Evolutionary conservation across 495 filamentous ascomycete genomes (phyloP).

Genomic region (Talaromyces borbonicus): DNA sequence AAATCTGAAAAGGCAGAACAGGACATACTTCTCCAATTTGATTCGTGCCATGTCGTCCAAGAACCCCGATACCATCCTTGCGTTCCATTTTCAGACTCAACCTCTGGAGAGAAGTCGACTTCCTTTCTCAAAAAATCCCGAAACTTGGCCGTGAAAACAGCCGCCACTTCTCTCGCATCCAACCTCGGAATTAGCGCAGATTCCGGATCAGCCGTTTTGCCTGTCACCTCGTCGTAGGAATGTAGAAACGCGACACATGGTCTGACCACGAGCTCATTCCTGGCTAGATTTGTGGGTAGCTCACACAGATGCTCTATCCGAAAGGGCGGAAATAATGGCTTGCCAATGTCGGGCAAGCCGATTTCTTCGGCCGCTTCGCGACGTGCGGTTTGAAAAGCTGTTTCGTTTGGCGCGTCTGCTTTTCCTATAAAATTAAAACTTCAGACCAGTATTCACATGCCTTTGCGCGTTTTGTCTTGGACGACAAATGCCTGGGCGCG

Average conservation of each 20-base stretch:
- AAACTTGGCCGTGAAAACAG: slow-evolving; percentile 82
- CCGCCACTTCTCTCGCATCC: slow-evolving; percentile 78
- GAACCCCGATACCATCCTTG: slow-evolving; percentile 48
- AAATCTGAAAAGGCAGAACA: no score
- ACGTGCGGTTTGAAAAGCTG: slow-evolving; percentile 64
- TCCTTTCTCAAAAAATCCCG: slow-evolving; percentile 50
- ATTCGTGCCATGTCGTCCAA: slow-evolving; percentile 53
- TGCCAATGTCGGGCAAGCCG: slow-evolving; percentile 60
- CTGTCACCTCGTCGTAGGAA: slow-evolving; percentile 35
- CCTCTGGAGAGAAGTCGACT: slow-evolving; percentile 24
- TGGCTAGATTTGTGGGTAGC: slow-evolving; percentile 68
- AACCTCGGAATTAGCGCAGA: slow-evolving; percentile 65
- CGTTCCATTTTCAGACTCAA: slow-evolving; percentile 25
- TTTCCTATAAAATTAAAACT: slow-evolving; percentile 30
- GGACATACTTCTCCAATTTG: slow-evolving; percentile 48
- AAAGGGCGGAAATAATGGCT: slow-evolving; percentile 58
- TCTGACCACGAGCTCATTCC: slow-evolving; percentile 70
- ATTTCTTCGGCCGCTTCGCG: slow-evolving; percentile 89
- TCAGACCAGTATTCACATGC: no score
- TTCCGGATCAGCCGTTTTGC: slow-evolving; percentile 44
- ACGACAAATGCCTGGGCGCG: slow-evolving; percentile 20
- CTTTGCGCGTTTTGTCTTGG: no score
- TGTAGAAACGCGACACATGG: slow-evolving; percentile 81
- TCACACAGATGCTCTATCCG: slow-evolving; percentile 75
- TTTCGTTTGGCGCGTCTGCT: slow-evolving; percentile 38